These are phyloP conservation scores for Andalucia godoyi DNA, from an alignment of 78 protist species.

Conservation along the genomic window DNA sequence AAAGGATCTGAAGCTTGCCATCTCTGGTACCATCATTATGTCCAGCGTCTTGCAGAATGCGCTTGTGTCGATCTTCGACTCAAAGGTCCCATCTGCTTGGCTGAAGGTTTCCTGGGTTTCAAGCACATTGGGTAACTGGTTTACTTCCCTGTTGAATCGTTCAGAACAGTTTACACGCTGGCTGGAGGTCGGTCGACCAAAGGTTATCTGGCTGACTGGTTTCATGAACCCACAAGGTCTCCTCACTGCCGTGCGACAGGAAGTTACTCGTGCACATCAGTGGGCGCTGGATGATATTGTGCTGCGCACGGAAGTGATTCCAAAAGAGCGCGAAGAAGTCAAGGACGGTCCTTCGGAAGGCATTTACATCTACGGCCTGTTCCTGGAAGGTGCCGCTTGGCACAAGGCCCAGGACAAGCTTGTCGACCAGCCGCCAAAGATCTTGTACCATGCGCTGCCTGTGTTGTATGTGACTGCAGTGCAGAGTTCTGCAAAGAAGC, in stretches of 20 bases:
- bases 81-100: slow-evolving; percentile 52
- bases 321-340: slow-evolving; percentile 18
- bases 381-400: slow-evolving; percentile 79
- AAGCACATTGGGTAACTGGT: slow-evolving; percentile 58
- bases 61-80: slow-evolving; percentile 37
- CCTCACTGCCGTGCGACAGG: slow-evolving; percentile 70
- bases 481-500: not conserved
- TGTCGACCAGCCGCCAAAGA: slow-evolving; percentile 50
- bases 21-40: slow-evolving; percentile 67
- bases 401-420: slow-evolving; percentile 25
- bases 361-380: slow-evolving; percentile 68
- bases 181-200: slow-evolving; percentile 46
- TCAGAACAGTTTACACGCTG: slow-evolving; percentile 52
- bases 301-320: slow-evolving; percentile 24
- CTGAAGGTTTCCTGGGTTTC: slow-evolving; percentile 39
- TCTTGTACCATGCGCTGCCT: slow-evolving; percentile 39
- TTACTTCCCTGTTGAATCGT: slow-evolving; percentile 30
- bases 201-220: slow-evolving; percentile 51
- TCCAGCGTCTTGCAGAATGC: slow-evolving; percentile 25
- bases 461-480: slow-evolving; percentile 50
- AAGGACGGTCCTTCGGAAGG: slow-evolving; percentile 52
- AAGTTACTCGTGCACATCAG: slow-evolving; percentile 59
- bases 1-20: slow-evolving; percentile 55
- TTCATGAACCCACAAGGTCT: slow-evolving; percentile 79
- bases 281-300: slow-evolving; percentile 76